Conservation (phyloP, 805 yeast species). For the Kazachstania psychrophila region DNA sequence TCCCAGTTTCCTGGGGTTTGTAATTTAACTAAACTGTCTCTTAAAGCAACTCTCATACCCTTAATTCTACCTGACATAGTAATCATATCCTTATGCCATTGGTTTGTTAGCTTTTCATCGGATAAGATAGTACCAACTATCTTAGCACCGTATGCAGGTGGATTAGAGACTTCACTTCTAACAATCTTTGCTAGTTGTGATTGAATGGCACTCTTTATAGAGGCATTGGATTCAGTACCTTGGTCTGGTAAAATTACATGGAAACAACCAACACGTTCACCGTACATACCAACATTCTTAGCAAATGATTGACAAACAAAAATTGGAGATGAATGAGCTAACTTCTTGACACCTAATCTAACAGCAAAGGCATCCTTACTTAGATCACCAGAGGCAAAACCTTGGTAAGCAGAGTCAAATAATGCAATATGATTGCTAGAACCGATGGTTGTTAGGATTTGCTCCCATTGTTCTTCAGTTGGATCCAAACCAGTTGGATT, state of each 20-base stretch:
- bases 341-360: conserved; percentile 43
- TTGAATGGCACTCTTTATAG: conserved; percentile 46
- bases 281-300: conserved; percentile 93
- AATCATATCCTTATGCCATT: conserved; percentile 77
- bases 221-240: conserved; percentile 26
- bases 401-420: conserved; percentile 95
- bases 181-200: conserved; percentile 71
- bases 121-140: conserved; percentile 68
- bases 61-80: conserved; percentile 82
- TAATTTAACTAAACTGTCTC: conserved; percentile 49
- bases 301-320: conserved; percentile 92
- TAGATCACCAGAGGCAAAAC: conserved; percentile 86
- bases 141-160: conserved; percentile 94
- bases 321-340: conserved; percentile 45
- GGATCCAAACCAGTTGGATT: conserved; percentile 98
- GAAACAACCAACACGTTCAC: conserved; percentile 93
- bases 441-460: conserved; percentile 54
- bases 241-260: conserved; percentile 54
- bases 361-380: conserved; percentile 77
- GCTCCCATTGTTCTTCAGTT: conserved; percentile 66
- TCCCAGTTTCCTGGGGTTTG: conserved; percentile 88
- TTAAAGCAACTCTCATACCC: conserved; percentile 64
- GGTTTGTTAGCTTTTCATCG: conserved; percentile 54
- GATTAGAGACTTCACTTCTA: conserved; percentile 82
- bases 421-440: conserved; percentile 62